Percentiles rank a stretch among this genome's conserved stretches.
Conservation (phyloP, 2,329 filamentous ascomycete genomes). For the Colletotrichum camelliae region DNA sequence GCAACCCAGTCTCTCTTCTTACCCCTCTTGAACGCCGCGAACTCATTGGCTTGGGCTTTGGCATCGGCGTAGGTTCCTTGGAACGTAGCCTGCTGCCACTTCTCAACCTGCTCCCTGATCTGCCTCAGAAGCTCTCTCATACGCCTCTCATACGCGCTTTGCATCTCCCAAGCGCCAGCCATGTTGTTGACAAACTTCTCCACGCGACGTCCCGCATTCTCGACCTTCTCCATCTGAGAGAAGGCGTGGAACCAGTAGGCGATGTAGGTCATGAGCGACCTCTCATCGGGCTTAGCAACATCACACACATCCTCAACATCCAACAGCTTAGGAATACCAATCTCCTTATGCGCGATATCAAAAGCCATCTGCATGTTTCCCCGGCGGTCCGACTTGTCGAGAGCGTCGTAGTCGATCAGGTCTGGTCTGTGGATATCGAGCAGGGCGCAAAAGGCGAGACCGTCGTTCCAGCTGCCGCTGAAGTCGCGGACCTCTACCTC, state of each 20-base stretch:
- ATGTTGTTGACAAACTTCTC: conserved; percentile 99
- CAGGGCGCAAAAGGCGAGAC: conserved; percentile 93
- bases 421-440: conserved; percentile 97
- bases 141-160: conserved; percentile 90
- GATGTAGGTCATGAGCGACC: conserved; percentile 98
- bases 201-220: conserved; percentile 93
- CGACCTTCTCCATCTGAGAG: conserved; percentile 97
- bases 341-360: conserved; percentile 93
- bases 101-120: conserved; percentile 74
- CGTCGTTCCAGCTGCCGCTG: conserved; percentile 95
- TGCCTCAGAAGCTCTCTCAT: conserved; percentile 82
- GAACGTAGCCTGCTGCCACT: conserved; percentile 83
- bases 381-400: conserved; percentile 92
- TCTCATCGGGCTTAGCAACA: conserved; percentile 93
- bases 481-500: conserved; percentile 97
- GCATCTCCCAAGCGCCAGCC: conserved; percentile 99
- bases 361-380: conserved; percentile 99
- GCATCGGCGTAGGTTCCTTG: conserved; percentile 92
- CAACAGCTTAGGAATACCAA: conserved; percentile 92
- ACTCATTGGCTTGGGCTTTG: conserved; percentile 82
- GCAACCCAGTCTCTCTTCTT: conserved; percentile 96
- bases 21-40: conserved; percentile 88
- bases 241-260: conserved; percentile 99
- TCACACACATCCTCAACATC: conserved; percentile 99
- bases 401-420: conserved; percentile 92